phyloP scores from a whole-genome alignment of 2,329 filamentous ascomycete genomes.

The Emergomyces pasteurianus region DNA sequence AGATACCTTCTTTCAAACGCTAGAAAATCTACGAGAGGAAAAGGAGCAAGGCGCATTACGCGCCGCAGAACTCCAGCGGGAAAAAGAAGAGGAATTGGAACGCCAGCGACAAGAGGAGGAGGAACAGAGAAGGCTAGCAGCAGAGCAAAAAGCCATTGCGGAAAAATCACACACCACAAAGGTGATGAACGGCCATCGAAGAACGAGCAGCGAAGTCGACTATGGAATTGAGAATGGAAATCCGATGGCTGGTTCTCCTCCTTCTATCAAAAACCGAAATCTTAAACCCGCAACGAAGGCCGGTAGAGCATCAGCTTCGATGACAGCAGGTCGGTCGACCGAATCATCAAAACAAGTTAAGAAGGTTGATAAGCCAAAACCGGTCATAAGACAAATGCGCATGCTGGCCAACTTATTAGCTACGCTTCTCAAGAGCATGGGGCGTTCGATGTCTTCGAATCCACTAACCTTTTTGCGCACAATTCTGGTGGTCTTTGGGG shows the following conservation, averaged over 20 bases:
- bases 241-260: slow-evolving; percentile 21
- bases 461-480: slow-evolving; percentile 48
- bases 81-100: slow-evolving; percentile 44
- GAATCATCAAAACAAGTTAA: slow-evolving; percentile 25
- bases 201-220: slow-evolving; percentile 53
- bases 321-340: slow-evolving; percentile 15
- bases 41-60: slow-evolving; percentile 58
- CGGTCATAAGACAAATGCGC: slow-evolving; percentile 27
- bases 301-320: slow-evolving; percentile 16
- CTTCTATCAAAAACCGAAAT: slow-evolving; percentile 11
- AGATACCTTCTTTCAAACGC: slow-evolving; percentile 75
- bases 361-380: slow-evolving; percentile 24
- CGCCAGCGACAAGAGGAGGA: slow-evolving; percentile 28
- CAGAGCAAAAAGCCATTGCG: slow-evolving; percentile 18
- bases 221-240: slow-evolving; percentile 53
- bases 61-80: slow-evolving; percentile 51
- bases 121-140: slow-evolving; percentile 26
- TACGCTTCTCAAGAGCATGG: slow-evolving; percentile 38
- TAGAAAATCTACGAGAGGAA: slow-evolving; percentile 75
- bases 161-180: slow-evolving; percentile 25
- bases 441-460: slow-evolving; percentile 41
- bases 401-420: slow-evolving; percentile 37
- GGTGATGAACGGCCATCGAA: slow-evolving; percentile 29
- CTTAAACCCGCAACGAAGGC: slow-evolving; percentile 18
- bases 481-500: slow-evolving; percentile 65